Conservation (phyloP, 169 alveolate genomes). For the Perkinsus marinus region DNA sequence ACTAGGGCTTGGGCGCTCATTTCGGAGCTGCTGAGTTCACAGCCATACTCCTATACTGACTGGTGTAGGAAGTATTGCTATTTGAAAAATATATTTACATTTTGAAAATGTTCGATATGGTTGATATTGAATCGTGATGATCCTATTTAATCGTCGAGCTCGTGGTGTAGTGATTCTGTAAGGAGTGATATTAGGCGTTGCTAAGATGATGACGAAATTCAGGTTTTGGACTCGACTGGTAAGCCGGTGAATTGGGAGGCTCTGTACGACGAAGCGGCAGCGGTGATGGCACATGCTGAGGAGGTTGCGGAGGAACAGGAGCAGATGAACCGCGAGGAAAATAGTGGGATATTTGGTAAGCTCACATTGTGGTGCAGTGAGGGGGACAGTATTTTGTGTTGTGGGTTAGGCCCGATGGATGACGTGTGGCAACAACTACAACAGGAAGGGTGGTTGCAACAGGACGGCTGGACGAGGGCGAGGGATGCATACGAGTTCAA, state of each 20-base stretch:
- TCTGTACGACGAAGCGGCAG: background rate
- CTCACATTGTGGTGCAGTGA: background rate
- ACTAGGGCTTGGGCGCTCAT: no score
- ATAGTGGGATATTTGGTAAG: background rate
- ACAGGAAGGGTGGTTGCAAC: background rate
- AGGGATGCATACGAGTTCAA: background rate
- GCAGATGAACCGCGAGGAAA: background rate
- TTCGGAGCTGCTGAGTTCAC: no score
- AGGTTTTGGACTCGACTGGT: background rate
- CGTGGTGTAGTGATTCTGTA: no score
- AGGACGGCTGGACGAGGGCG: background rate
- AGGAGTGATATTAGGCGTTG: no score
- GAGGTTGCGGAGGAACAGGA: background rate
- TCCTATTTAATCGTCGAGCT: no score
- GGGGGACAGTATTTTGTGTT: background rate
- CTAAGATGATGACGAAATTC: no score
- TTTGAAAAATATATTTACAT: no score
- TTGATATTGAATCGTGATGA: no score
- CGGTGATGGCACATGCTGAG: background rate
- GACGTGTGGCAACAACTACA: background rate
- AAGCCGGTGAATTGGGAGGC: background rate
- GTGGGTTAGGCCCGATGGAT: background rate
- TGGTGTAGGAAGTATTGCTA: no score
- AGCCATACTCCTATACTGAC: no score
- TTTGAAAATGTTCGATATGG: no score